phyloP scores from a whole-genome alignment of 257 asterid genomes.

The Euphrasia confusa region DNA sequence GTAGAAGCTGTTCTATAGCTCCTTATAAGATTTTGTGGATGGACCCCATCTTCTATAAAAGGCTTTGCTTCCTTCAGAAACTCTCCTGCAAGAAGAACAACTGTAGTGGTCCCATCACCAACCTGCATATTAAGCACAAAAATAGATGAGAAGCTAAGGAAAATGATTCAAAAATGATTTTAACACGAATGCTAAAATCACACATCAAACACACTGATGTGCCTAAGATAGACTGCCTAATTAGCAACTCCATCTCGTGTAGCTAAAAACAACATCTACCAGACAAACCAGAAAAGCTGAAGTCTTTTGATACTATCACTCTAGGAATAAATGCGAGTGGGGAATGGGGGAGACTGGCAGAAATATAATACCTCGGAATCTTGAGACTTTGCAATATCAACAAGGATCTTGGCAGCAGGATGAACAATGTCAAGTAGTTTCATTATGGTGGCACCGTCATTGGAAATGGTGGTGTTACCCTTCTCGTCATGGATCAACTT shows the following conservation, averaged over 20 bases:
- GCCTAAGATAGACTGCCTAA: background rate
- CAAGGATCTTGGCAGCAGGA: conserved; percentile 98
- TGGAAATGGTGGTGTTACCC: conserved; percentile 93
- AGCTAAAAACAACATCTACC: background rate
- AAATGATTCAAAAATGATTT: no score
- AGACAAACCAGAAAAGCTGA: conserved; percentile 5
- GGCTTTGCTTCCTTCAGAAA: conserved; percentile 97
- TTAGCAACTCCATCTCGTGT: no score
- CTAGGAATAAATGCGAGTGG: no score
- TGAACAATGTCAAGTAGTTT: conserved; percentile 96
- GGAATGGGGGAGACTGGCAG: background rate
- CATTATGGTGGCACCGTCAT: conserved; percentile 99
- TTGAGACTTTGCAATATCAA: conserved; percentile 96
- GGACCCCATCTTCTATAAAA: conserved; percentile 96
- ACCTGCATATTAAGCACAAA: conserved; percentile 49
- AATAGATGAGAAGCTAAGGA: background rate
- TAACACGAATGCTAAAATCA: no score
- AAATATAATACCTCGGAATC: conserved; percentile 75
- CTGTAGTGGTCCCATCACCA: conserved; percentile 99
- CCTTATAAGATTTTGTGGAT: conserved; percentile 88
- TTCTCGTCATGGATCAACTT: conserved; percentile 98
- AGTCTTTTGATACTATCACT: background rate
- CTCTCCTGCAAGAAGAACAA: conserved; percentile 95
- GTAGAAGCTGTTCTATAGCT: conserved; percentile 78
- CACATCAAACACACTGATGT: no score